A percentile compares a stretch with the other conserved stretches of the same genome.
Conservation (phyloP, 345 rosid genomes). For the Eucalyptus globulus region DNA sequence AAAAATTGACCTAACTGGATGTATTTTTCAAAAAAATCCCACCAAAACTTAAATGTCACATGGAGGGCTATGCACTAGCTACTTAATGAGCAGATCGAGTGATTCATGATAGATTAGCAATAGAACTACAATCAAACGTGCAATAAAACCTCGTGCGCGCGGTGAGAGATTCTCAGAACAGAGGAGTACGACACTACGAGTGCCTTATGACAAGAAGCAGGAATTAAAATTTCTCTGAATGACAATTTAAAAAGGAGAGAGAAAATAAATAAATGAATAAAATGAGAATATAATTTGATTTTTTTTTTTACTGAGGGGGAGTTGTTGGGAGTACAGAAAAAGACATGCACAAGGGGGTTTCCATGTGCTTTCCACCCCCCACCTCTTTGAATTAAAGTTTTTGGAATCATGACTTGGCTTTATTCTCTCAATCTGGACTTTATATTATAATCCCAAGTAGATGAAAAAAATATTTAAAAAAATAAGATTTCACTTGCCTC, state of each 20-base stretch:
- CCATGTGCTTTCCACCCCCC: slow-evolving; percentile 22
- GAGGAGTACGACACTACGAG: background rate
- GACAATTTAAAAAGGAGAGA: background rate
- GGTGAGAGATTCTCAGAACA: background rate
- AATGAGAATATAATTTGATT: background rate
- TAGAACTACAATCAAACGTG: background rate
- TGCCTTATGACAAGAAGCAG: background rate
- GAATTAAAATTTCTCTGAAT: background rate
- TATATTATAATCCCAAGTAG: background rate
- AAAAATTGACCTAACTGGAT: background rate
- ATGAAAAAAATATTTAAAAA: background rate
- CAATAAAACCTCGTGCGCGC: background rate
- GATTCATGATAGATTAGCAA: background rate
- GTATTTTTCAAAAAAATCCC: background rate
- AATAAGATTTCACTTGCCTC: background rate
- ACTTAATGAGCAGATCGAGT: background rate
- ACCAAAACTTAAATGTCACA: background rate
- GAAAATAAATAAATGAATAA: background rate
- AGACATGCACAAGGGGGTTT: slow-evolving; percentile 9
- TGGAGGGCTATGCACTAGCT: background rate
- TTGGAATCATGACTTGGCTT: slow-evolving; percentile 25
- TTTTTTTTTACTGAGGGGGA: background rate
- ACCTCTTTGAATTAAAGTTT: slow-evolving; percentile 10
- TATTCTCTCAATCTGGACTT: background rate
- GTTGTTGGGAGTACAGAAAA: background rate